Conservation (phyloP, 2,329 filamentous ascomycete species). For the Coniosporium tulheliwenetii region DNA sequence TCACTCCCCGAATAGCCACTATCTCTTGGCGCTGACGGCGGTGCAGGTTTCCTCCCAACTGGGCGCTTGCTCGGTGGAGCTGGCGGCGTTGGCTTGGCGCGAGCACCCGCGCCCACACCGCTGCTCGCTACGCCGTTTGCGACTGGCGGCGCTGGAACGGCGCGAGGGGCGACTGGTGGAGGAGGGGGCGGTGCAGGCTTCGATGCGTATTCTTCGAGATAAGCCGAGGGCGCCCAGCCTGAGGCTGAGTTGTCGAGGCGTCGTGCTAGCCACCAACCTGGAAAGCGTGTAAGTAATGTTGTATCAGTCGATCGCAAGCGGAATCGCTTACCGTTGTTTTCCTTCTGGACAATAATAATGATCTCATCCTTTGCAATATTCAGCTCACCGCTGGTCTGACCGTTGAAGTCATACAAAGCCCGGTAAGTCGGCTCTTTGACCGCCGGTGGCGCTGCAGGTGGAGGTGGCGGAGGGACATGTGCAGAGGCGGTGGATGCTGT, state of each 20-base stretch:
- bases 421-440: conserved; percentile 65
- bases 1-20: conserved; percentile 28
- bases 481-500: conserved; percentile 20
- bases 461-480: conserved; percentile 45
- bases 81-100: conserved; percentile 55
- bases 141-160: conserved; percentile 36
- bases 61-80: conserved; percentile 71
- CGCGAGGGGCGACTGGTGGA: conserved; percentile 30
- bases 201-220: conserved; percentile 65
- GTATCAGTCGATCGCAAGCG: not conserved
- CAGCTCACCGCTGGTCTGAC: conserved; percentile 73
- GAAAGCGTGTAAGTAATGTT: not conserved
- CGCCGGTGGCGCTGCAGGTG: conserved; percentile 42
- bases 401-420: conserved; percentile 82
- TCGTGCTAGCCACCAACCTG: conserved; percentile 94
- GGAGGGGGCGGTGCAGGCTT: conserved; percentile 42
- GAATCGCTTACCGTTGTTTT: conserved; percentile 64
- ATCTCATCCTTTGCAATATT: conserved; percentile 66
- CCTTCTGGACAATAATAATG: conserved; percentile 83
- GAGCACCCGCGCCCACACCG: conserved; percentile 25
- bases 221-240: conserved; percentile 88
- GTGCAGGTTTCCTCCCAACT: conserved; percentile 53
- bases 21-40: conserved; percentile 54
- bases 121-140: conserved; percentile 18
- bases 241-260: conserved; percentile 51